Percentiles rank a stretch among this genome's conserved stretches.
Evolutionary conservation across 208 protist genomes (phyloP).

Genomic region (Leptomonas pyrrhocoris): DNA sequence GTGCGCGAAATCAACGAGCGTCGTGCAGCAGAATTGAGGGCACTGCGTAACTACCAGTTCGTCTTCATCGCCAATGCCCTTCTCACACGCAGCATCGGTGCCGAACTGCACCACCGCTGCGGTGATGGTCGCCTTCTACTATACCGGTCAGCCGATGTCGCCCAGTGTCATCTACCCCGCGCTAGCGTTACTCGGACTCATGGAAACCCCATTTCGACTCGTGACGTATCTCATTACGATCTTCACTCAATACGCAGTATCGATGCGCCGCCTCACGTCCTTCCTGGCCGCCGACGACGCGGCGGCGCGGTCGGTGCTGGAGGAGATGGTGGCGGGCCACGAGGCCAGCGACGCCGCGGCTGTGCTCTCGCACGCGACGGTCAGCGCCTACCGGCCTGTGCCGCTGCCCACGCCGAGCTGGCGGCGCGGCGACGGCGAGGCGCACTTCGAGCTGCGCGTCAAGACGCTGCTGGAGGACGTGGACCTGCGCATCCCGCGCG

Average conservation of each 20-base stretch:
- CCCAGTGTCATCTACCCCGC: slow-evolving; percentile 65
- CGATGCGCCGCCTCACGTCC: slow-evolving; percentile 65
- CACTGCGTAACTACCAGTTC: slow-evolving; percentile 41
- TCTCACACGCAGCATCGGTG: slow-evolving; percentile 50
- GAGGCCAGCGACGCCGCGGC: slow-evolving; percentile 18
- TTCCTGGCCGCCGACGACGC: slow-evolving; percentile 72
- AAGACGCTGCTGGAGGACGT: slow-evolving; percentile 45
- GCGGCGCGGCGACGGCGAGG: slow-evolving; percentile 15
- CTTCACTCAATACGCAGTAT: slow-evolving; percentile 74
- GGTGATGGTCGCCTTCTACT: slow-evolving; percentile 61
- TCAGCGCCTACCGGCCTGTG: slow-evolving; percentile 55
- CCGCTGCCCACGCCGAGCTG: slow-evolving; percentile 39
- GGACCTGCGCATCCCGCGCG: slow-evolving; percentile 45
- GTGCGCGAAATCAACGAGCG: slow-evolving; percentile 39
- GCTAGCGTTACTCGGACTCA: slow-evolving; percentile 30
- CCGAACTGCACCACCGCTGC: slow-evolving; percentile 57
- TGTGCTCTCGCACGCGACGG: slow-evolving; percentile 42
- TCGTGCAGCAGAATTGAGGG: slow-evolving; percentile 47
- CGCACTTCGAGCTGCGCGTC: slow-evolving; percentile 37
- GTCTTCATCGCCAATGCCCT: slow-evolving; percentile 42
- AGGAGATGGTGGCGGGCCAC: slow-evolving; percentile 19
- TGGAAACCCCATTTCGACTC: slow-evolving; percentile 67
- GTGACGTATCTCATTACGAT: slow-evolving; percentile 70
- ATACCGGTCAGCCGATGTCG: slow-evolving; percentile 60
- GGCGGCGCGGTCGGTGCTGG: slow-evolving; percentile 22